Conservation (phyloP, 768 basidiomycete genomes). For the Termitomyces heimii region DNA sequence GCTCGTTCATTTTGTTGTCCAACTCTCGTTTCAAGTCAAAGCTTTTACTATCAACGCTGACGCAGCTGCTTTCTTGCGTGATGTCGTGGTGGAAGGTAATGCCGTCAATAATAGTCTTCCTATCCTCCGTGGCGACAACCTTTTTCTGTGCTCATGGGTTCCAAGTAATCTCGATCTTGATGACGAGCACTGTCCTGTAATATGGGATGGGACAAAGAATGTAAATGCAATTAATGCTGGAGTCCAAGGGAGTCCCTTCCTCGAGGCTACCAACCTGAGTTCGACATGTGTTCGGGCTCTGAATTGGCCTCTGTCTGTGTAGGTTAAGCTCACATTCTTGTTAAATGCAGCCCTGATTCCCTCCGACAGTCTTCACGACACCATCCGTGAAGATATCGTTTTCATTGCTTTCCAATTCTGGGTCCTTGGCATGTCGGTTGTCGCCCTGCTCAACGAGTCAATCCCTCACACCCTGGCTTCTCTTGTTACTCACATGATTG, state of each 20-base stretch:
- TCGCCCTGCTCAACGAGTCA: constrained; percentile 70
- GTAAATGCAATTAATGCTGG: not conserved
- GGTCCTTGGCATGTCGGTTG: constrained; percentile 73
- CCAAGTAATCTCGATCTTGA: constrained; percentile 35
- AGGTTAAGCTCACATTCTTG: constrained; percentile 20
- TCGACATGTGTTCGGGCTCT: constrained; percentile 51
- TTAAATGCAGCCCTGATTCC: not conserved
- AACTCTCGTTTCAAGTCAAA: constrained; percentile 61
- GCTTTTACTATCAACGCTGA: constrained; percentile 60
- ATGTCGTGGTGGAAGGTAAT: constrained; percentile 45
- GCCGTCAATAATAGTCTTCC: constrained; percentile 45
- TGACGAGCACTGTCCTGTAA: constrained; percentile 35
- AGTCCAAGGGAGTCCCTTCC: constrained; percentile 2
- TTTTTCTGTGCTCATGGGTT: constrained; percentile 54
- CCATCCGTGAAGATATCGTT: constrained; percentile 71
- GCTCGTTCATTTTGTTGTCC: constrained; percentile 56
- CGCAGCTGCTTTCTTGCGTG: constrained; percentile 47
- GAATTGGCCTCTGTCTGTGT: constrained; percentile 69
- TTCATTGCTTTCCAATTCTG: constrained; percentile 79
- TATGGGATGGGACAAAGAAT: constrained; percentile 43
- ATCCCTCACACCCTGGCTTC: constrained; percentile 77
- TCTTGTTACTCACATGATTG: constrained; percentile 65
- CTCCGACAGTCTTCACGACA: constrained; percentile 51
- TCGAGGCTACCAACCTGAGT: constrained; percentile 30
- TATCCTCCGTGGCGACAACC: constrained; percentile 37